Conservation (phyloP, 257 asterid species). For the Petrea volubilis region DNA sequence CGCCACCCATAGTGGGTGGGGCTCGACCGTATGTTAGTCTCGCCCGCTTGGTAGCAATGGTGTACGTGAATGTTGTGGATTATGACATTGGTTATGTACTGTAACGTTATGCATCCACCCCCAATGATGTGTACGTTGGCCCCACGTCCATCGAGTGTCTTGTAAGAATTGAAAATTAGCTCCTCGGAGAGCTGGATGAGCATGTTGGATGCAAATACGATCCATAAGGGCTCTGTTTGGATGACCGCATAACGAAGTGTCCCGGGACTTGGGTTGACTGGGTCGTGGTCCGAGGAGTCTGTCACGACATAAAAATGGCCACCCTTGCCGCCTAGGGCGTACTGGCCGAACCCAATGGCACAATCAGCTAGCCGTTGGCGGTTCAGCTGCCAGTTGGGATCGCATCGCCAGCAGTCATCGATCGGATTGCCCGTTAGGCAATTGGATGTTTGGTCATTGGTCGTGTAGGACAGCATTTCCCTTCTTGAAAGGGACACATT, state of each 20-base stretch:
- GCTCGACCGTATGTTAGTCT: conserved; percentile 63
- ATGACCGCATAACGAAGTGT: conserved; percentile 70
- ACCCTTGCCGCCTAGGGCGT: conserved; percentile 74
- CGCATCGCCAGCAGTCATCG: conserved; percentile 86
- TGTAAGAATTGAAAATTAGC: conserved; percentile 70
- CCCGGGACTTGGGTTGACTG: conserved; percentile 62
- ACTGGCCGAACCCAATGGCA: conserved; percentile 70
- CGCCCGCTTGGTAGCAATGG: conserved; percentile 61
- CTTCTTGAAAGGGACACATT: conserved; percentile 59
- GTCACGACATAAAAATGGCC: conserved; percentile 74
- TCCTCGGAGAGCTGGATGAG: conserved; percentile 60
- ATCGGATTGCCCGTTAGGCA: conserved; percentile 72
- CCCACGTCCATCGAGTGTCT: conserved; percentile 73
- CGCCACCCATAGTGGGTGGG: conserved; percentile 74
- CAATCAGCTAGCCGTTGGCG: conserved; percentile 76
- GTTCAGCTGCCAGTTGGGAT: conserved; percentile 63
- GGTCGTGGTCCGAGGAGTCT: conserved; percentile 64
- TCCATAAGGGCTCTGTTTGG: conserved; percentile 76
- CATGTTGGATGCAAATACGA: conserved; percentile 65
- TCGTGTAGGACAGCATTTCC: conserved; percentile 47
- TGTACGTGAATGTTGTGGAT: conserved; percentile 72
- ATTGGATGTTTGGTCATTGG: conserved; percentile 36
- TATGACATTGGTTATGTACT: conserved; percentile 54
- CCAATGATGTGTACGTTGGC: conserved; percentile 60
- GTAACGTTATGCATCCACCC: conserved; percentile 73